Evolutionary conservation across 1,139 yeast species (phyloP), one percentile per base, ranked within the genome.

Genomic region (Suhomyces bolitotheri): DNA sequence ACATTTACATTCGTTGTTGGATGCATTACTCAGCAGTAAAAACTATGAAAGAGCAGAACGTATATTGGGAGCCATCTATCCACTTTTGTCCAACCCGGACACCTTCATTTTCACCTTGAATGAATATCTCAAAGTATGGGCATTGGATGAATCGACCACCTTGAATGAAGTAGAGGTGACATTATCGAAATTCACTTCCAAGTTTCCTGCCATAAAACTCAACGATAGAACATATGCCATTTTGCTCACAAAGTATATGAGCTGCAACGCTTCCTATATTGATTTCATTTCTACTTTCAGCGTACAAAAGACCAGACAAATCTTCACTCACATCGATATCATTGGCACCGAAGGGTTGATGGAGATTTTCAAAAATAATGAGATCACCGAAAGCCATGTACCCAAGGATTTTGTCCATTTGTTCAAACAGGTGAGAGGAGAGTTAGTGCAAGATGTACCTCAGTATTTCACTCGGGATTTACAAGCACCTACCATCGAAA

Each of bases 1-100:
- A 34, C 87, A 84, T 51, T 65, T 85, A 12, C 87, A 88, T 78
- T 76, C 92, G 1, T 61, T 89, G 22, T 66, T 88, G 25, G 96
- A 88, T 51, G 95, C 95, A 0, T 82, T 94, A 47, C 56, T 90
- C 25, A 75, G 79, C 29, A 73, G 86, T 22, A 75, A 74, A 36
- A 85, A 86, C 53, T 77, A 76, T 48, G 76, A 73, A 22, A 70
- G 97, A 48, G 96, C 96, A 0, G 80, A 77, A 46, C 66, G 80
- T 21, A 80, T 88, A 16, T 62, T 89, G 29, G 61, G 66, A 27
- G 80, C 87, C 2, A 66, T 78, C 32, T 71, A 73, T 45, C 76
- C 72, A 27, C 63, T 73, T 25, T 62, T 71, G 35, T 48, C 54
- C 16, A 49, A 56, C 14, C 49, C 64, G 2, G 56, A 61, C 9